These are phyloP conservation scores for Imleria badia DNA, from an alignment of 768 basidiomycete species.

Conservation along the genomic window DNA sequence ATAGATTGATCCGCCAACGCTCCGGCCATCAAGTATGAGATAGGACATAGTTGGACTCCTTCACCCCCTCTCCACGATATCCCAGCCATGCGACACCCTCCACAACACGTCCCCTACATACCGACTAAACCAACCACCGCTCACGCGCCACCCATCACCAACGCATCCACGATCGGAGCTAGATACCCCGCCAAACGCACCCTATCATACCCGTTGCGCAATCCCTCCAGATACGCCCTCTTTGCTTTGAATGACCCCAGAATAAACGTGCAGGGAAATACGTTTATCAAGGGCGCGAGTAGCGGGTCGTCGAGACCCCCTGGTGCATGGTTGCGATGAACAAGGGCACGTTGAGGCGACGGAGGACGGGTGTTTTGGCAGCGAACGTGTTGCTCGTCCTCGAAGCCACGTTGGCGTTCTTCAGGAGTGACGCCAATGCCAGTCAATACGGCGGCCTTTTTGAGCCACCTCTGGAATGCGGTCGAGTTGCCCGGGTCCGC, in stretches of 20 bases:
- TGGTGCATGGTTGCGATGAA: constrained; percentile 62
- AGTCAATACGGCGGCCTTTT: constrained; percentile 47
- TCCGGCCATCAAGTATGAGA: no score
- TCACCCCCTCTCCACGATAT: constrained; percentile 50
- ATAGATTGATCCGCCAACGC: no score
- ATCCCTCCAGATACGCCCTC: constrained; percentile 31
- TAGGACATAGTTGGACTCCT: no score
- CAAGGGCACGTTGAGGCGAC: constrained; percentile 53
- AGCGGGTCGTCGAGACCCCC: constrained; percentile 40
- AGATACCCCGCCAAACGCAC: constrained; percentile 46
- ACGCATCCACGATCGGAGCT: constrained; percentile 66
- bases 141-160: constrained; percentile 60
- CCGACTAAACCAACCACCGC: constrained; percentile 63
- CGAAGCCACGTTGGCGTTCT: constrained; percentile 37
- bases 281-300: constrained; percentile 44
- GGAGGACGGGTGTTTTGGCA: constrained; percentile 64
- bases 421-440: constrained; percentile 50
- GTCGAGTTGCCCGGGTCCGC: constrained; percentile 22
- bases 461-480: constrained; percentile 53
- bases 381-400: constrained; percentile 38
- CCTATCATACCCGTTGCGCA: constrained; percentile 50
- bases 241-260: constrained; percentile 48
- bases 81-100: constrained; percentile 53
- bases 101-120: constrained; percentile 70
- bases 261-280: constrained; percentile 66